These are phyloP conservation scores for Fraxinus platypoda DNA, from an alignment of 305 asterid genomes.

Conservation along the genomic window DNA sequence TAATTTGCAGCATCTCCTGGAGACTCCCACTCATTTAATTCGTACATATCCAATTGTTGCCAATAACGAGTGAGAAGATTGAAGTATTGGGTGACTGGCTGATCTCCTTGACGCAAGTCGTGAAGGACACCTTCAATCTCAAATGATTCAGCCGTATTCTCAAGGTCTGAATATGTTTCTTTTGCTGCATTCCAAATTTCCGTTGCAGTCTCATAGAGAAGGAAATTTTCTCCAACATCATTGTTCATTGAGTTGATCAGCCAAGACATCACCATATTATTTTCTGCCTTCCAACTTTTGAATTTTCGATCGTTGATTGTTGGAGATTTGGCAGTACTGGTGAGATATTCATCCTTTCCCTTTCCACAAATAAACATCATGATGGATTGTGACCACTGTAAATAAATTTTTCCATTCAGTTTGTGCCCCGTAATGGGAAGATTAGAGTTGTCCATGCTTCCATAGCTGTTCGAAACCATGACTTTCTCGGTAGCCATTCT, in stretches of 20 bases:
- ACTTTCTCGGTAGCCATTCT: not conserved
- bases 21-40: not conserved
- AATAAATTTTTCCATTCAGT: not conserved
- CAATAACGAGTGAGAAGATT: not conserved
- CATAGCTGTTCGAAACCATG: not conserved
- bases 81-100: not conserved
- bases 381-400: not conserved
- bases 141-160: not conserved
- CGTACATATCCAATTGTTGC: not conserved
- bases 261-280: not conserved
- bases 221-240: not conserved
- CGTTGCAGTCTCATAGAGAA: not conserved
- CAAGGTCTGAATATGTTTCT: not conserved
- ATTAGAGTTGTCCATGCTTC: not conserved
- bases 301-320: not conserved
- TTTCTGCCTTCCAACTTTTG: not conserved
- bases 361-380: not conserved
- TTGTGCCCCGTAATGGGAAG: not conserved
- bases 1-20: not conserved
- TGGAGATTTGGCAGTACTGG: not conserved
- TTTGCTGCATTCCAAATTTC: not conserved
- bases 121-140: not conserved
- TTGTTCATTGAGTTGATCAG: not conserved
- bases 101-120: not conserved
- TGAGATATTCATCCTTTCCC: not conserved